Percentiles rank a stretch among this genome's conserved stretches.
phyloP scores from a whole-genome alignment of 2,329 filamentous ascomycete species.

The Didymella sp. region DNA sequence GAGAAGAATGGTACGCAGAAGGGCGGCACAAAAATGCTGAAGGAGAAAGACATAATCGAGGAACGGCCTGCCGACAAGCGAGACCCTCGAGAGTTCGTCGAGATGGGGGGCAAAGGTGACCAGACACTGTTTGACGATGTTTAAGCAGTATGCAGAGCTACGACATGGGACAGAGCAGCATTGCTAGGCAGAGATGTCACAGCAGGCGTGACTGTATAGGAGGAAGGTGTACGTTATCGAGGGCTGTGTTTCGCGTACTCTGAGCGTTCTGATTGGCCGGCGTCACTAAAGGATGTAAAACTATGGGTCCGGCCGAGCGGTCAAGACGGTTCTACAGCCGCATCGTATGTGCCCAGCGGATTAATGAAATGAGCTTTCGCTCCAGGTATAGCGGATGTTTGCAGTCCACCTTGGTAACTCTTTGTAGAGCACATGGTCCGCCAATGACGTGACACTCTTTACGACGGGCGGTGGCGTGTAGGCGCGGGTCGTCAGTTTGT shows the following conservation, averaged over 20 bases:
- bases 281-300: constrained; percentile 25
- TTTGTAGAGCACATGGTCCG: constrained; percentile 4
- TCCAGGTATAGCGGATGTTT: neutral
- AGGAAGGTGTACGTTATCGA: constrained; percentile 9
- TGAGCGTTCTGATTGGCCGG: constrained; percentile 24
- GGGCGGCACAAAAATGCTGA: constrained; percentile 26
- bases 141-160: constrained; percentile 56
- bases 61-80: constrained; percentile 72
- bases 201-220: neutral
- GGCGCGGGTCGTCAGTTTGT: constrained; percentile 33
- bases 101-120: constrained; percentile 86
- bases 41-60: constrained; percentile 53
- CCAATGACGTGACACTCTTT: constrained; percentile 34
- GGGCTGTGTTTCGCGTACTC: constrained; percentile 27
- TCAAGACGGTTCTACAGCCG: constrained; percentile 12
- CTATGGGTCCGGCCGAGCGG: constrained; percentile 19
- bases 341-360: constrained; percentile 6
- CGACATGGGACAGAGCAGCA: neutral
- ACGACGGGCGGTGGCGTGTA: constrained; percentile 24
- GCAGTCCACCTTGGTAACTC: constrained; percentile 6
- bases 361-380: constrained; percentile 12
- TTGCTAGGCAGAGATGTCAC: constrained; percentile 7
- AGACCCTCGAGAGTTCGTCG: constrained; percentile 77
- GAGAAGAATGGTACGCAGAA: constrained; percentile 47
- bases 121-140: constrained; percentile 70